Conservation (phyloP, 2,329 filamentous ascomycete species). For the Fusarium coffeatum region DNA sequence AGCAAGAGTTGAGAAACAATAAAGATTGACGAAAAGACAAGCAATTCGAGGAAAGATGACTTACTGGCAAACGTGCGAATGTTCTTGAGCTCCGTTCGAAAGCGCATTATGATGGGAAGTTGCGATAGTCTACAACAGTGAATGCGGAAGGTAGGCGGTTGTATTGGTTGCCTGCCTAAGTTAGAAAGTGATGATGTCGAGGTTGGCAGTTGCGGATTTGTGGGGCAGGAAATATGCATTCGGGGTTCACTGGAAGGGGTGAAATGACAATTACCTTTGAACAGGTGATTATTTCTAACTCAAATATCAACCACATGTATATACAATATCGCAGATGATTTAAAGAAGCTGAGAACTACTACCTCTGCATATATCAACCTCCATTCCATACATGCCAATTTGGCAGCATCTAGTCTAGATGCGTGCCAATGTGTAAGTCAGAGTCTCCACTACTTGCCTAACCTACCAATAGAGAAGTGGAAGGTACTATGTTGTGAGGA, state of each 20-base stretch:
- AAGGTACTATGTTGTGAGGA: not conserved
- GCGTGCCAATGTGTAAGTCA: not conserved
- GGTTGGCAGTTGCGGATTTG: conserved; percentile 22
- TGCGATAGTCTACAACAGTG: conserved; percentile 1
- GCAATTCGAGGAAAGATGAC: conserved; percentile 16
- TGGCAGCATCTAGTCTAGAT: not conserved
- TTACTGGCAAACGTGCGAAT: conserved; percentile 74
- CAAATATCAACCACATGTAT: not conserved
- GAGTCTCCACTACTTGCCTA: not conserved
- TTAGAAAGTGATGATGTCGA: conserved; percentile 24
- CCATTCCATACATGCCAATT: not conserved
- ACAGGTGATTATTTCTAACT: too few relatives aligned
- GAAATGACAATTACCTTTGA: not conserved
- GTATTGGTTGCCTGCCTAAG: not conserved
- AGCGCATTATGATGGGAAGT: conserved; percentile 64
- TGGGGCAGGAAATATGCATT: conserved; percentile 19
- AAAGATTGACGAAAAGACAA: not conserved
- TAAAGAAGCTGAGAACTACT: not conserved
- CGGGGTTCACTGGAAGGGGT: not conserved
- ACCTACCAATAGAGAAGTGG: not conserved
- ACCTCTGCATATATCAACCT: not conserved
- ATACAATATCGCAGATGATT: too few relatives aligned
- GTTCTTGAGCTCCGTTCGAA: conserved; percentile 74
- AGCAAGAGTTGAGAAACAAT: not conserved
- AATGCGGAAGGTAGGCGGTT: not conserved